A percentile compares a stretch with the other conserved stretches of the same genome.
Conservation (phyloP, 2,329 filamentous ascomycete genomes). For the Pyricularia sp. region DNA sequence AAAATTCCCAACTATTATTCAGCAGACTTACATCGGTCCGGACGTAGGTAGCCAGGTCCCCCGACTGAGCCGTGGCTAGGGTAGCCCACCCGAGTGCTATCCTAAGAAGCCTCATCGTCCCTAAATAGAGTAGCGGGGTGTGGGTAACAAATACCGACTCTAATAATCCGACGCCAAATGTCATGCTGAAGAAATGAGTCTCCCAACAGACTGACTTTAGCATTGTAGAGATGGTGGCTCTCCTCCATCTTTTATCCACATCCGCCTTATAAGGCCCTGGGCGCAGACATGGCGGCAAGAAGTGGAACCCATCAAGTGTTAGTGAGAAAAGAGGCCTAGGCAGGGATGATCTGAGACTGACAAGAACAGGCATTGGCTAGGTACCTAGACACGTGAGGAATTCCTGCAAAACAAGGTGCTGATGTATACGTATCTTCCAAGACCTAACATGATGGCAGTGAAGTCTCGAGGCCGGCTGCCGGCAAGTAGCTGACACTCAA, state of each 20-base stretch:
- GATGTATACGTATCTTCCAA: background rate
- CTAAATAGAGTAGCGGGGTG: background rate
- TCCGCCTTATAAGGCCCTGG: background rate
- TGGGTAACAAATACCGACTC: background rate
- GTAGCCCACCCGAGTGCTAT: background rate
- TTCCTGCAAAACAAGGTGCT: background rate
- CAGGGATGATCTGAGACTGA: background rate
- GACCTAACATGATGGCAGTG: background rate
- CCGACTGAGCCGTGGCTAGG: background rate
- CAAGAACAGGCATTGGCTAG: background rate
- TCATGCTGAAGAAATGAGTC: background rate
- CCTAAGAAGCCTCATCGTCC: background rate
- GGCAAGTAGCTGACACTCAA: background rate
- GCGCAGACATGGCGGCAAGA: background rate
- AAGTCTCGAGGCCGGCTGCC: background rate
- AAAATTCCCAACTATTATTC: background rate
- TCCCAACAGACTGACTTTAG: background rate
- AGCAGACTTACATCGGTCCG: background rate
- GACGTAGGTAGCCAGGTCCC: slow-evolving; percentile 2
- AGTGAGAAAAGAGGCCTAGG: background rate
- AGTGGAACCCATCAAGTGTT: background rate
- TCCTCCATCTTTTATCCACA: background rate
- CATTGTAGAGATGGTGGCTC: background rate
- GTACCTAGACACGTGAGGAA: background rate
- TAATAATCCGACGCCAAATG: background rate